Percentiles rank a stretch among this genome's conserved stretches.
phyloP scores from a whole-genome alignment of 1,139 yeast genomes.

The Magnusiomyces suaveolens region DNA sequence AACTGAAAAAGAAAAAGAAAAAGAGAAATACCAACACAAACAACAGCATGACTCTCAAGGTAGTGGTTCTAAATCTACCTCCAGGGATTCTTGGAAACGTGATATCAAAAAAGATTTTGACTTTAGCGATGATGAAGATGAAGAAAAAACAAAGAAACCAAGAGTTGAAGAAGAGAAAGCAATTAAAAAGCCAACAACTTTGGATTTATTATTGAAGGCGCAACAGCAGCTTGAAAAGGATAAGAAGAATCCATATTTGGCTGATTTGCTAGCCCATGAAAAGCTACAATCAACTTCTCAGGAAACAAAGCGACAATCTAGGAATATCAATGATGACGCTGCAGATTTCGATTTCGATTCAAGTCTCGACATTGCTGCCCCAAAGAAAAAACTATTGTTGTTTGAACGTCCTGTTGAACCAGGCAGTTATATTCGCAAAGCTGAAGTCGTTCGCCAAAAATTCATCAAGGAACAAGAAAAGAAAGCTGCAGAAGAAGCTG shows the following conservation, averaged over 20 bases:
- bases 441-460: background rate
- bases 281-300: background rate
- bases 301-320: too few species aligned
- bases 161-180: background rate
- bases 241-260: background rate
- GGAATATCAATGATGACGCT: background rate
- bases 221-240: background rate
- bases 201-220: background rate
- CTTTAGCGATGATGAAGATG: background rate
- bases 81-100: background rate
- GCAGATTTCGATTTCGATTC: background rate
- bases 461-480: background rate
- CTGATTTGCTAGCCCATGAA: background rate
- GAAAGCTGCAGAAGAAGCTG: slow-evolving; percentile 1
- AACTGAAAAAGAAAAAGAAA: slow-evolving; percentile 17
- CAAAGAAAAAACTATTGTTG: background rate
- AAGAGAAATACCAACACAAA: background rate
- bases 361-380: background rate
- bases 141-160: background rate
- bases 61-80: background rate
- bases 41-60: too few species aligned
- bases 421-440: slow-evolving; percentile 3
- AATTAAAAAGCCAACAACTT: background rate
- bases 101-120: background rate
- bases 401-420: slow-evolving; percentile 1